These are phyloP conservation scores for Didymellaceae sp. DNA, from an alignment of 2,329 filamentous ascomycete species.

Conservation along the genomic window DNA sequence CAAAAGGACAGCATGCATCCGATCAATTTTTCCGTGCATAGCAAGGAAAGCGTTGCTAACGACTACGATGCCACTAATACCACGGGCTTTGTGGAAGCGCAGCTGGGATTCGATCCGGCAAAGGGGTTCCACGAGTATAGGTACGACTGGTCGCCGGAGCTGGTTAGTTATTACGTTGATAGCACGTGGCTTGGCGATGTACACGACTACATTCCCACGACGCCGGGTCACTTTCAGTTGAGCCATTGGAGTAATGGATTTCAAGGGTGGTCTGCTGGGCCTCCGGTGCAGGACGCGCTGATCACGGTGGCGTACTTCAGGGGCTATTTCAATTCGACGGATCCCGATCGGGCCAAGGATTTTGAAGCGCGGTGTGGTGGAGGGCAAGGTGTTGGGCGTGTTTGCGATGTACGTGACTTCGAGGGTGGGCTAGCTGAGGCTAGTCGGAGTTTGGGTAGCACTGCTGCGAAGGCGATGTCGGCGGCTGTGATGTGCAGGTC, in stretches of 20 bases:
- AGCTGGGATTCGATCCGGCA: not conserved
- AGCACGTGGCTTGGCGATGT: not conserved
- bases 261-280: not conserved
- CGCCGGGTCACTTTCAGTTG: not conserved
- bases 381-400: not conserved
- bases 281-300: not conserved
- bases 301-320: not conserved
- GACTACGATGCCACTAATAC: not conserved
- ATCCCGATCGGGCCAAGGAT: not conserved
- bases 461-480: no score
- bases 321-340: not conserved
- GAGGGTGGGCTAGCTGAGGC: not conserved
- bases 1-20: not conserved
- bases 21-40: not conserved
- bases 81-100: not conserved
- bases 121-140: not conserved
- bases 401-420: not conserved
- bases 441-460: no score
- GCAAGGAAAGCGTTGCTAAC: not conserved
- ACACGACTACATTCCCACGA: not conserved
- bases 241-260: constrained; percentile 1
- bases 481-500: no score
- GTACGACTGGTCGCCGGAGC: not conserved
- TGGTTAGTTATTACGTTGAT: not conserved
- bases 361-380: not conserved